Evolutionary conservation across 176 grass and related monocot species (phyloP).

Genomic region (Bromus sterilis): DNA sequence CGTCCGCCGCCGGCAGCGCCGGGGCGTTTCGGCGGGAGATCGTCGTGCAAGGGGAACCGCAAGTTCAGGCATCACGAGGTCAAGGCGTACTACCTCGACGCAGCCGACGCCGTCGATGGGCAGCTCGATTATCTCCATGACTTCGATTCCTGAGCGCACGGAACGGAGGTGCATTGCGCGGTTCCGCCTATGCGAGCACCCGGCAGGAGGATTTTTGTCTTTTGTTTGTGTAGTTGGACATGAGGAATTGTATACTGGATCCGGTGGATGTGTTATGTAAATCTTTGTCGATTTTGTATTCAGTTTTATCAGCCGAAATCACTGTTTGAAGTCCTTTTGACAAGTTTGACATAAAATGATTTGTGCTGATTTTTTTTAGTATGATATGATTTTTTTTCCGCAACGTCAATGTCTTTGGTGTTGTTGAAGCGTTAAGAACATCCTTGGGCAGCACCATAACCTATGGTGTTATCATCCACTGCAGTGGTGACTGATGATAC

Average conservation of each 20-base stretch:
- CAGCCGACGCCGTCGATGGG: neutral
- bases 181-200: too few relatives aligned
- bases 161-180: neutral
- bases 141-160: neutral
- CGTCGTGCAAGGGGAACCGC: neutral
- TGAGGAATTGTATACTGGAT: neutral
- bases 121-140: neutral
- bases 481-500: too few relatives aligned
- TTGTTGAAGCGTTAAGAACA: too few relatives aligned
- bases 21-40: neutral
- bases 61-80: neutral
- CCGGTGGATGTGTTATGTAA: neutral
- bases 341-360: too few relatives aligned
- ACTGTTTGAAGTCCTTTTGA: too few relatives aligned
- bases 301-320: neutral
- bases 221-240: too few relatives aligned
- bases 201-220: neutral
- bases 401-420: too few relatives aligned
- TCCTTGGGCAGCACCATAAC: too few relatives aligned
- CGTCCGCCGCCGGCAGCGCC: neutral
- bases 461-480: too few relatives aligned
- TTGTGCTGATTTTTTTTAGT: too few relatives aligned
- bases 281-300: neutral
- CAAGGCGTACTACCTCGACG: neutral
- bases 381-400: too few relatives aligned